Base-by-base conservation (phyloP, 352 stramenopile species). In the Phytophthora fragariaefolia region DNA sequence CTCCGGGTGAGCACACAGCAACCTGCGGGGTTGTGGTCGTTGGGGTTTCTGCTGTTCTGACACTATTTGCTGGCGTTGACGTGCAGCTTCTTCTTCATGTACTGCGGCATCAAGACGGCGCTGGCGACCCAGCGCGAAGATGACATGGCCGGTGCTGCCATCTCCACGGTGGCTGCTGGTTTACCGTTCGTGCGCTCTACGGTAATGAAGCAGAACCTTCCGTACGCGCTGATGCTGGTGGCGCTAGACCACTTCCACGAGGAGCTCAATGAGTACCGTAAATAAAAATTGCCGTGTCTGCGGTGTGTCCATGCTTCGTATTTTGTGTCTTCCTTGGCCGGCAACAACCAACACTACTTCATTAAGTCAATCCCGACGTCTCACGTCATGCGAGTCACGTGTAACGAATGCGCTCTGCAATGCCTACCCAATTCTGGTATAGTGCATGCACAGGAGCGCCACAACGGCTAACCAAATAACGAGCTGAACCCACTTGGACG, bases 201-300 rank as follows among this genome's bases (percentile, higher is more conserved):
- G 8, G 63, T 89, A 46, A 85, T 94, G 68, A 84, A 85, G 17
- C 80, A 90, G 65, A 92, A 94, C 64, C 52, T 90, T 57, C 82
- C 82, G 17, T 94, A 92, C 58, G 85, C 83, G 18, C 54, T 89
- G 38, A 91, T 94, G 79, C 75, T 94, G 54, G 74, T 94, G 36
- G 83, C 69, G 30, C 79, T 94, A 1, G 85, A 94, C 52, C 82
- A 92, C 49, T 94, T 94, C 55, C 85, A 94, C 60, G 85, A 93
- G 60, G 83, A 92, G 54, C 82, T 93, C 53, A 91, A 76, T 56
- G 76, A 84, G 15, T 76, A 66, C 43, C 85, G 83, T 58, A 85
- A 63, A 65, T 77, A 71, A 69, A 43, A 64, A 22, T 24, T 28
- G 27, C 20, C 15, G 1, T 23, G 32, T 47, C n/a, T 5, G 3